Conservation (phyloP, 768 basidiomycete species). For the Leccinum fibrillosum region DNA sequence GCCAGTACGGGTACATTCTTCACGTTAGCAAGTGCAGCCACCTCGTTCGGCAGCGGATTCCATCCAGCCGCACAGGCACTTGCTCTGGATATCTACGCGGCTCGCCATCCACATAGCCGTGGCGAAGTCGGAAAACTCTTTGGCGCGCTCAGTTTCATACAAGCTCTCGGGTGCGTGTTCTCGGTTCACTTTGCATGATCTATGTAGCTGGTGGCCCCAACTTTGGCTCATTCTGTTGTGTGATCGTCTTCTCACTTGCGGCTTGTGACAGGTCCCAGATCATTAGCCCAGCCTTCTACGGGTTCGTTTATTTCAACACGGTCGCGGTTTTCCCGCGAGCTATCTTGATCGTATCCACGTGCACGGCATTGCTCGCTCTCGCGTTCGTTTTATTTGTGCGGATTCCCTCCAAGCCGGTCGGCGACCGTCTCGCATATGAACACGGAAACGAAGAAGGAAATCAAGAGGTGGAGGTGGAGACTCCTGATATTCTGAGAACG, state of each 20-base stretch:
- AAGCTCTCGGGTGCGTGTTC: conserved; percentile 54
- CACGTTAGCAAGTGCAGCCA: conserved; percentile 44
- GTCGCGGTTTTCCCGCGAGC: conserved; percentile 66
- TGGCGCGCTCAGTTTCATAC: conserved; percentile 74
- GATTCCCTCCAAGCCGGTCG: conserved; percentile 22
- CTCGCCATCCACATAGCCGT: conserved; percentile 39
- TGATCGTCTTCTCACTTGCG: background rate
- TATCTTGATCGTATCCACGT: conserved; percentile 60
- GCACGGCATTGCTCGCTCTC: conserved; percentile 40
- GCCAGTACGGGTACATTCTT: conserved; percentile 49
- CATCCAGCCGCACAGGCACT: conserved; percentile 68
- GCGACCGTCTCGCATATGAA: background rate
- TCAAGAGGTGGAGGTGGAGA: background rate
- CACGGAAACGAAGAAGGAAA: conserved; percentile 6
- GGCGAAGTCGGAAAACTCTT: conserved; percentile 73
- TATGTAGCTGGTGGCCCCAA: too few relatives aligned
- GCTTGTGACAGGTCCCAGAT: conserved; percentile 51
- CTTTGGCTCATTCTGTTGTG: background rate
- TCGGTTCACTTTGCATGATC: background rate
- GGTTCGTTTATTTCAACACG: conserved; percentile 66
- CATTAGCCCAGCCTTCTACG: conserved; percentile 69
- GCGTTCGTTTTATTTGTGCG: conserved; percentile 47
- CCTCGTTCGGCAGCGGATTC: conserved; percentile 63
- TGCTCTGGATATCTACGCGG: conserved; percentile 61
- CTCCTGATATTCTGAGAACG: too few relatives aligned